Base-by-base conservation (phyloP, 768 basidiomycete species). In the Cystobasidium tubakii region DNA sequence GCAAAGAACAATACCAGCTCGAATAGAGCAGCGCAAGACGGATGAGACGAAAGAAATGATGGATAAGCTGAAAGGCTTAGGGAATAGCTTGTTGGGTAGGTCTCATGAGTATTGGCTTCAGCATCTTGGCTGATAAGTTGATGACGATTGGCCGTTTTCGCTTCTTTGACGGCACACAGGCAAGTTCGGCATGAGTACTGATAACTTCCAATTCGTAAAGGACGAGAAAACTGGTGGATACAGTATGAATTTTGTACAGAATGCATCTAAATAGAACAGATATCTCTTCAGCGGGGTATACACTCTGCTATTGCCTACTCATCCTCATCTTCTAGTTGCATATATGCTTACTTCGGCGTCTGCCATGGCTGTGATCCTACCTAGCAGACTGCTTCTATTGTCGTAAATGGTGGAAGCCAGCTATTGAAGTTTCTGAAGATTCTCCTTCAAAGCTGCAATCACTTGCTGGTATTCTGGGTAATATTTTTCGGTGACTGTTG, bases 151-250 rank as follows among this genome's bases (percentile, higher is more conserved):
- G n/a, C n/a, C n/a, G n/a, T n/a, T n/a, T n/a, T n/a, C n/a, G n/a
- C n/a, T n/a, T n/a, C 6, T 29, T 29, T 60, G 57, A 60, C 15
- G 6, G 39, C 15, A 39, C 66, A 19, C 76, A 94, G 91, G 92
- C 1, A 90, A 90, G 74, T 98, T 98, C 79, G 95, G 96, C 21
- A 81, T 98, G 76, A 92, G 89, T 17, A 97, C 94, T 0, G 88
- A 98, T 80, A 98, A 95, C 82, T 98, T 98, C 85, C 90, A 98
- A 82, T 91, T 99, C 78, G 88, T 88, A 74, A 91, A 91, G 21
- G 94, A 95, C 76, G 78, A 78, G 63, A 91, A 89, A 6, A 88
- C 92, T 75, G 95, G 95, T n/a, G 92, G 95, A 0, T 98, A 97
- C 83, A 90, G 89, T 0, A 87, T 98, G 86, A 90, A 90, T 78